These are phyloP conservation scores for Saccharomycopsis sp. DNA, from an alignment of 805 yeast genomes.

Conservation along the genomic window DNA sequence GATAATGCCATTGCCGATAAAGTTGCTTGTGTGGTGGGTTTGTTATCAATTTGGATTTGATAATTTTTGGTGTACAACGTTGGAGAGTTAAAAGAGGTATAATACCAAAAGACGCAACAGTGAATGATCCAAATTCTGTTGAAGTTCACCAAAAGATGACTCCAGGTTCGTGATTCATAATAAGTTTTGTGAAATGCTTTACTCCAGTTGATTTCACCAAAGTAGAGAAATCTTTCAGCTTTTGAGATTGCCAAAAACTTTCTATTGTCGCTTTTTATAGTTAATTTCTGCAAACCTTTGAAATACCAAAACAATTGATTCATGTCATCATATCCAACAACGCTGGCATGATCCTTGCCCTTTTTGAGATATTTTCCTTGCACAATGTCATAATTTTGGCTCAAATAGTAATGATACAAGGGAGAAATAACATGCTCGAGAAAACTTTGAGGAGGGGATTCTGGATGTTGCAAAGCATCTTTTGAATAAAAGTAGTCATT, in stretches of 20 bases:
- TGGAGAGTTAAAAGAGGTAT: slow-evolving; percentile 59
- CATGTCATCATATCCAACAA: slow-evolving; percentile 84
- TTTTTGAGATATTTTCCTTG: slow-evolving; percentile 38
- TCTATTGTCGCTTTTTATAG: slow-evolving; percentile 34
- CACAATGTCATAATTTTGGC: slow-evolving; percentile 40
- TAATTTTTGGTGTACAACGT: slow-evolving; percentile 56
- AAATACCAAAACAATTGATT: slow-evolving; percentile 83
- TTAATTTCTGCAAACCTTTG: slow-evolving; percentile 53
- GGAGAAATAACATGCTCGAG: slow-evolving; percentile 71
- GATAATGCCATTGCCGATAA: slow-evolving; percentile 57
- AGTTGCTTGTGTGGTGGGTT: slow-evolving; percentile 49
- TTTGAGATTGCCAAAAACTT: slow-evolving; percentile 46
- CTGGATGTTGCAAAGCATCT: slow-evolving; percentile 29
- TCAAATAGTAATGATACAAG: slow-evolving; percentile 49
- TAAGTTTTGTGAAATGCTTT: slow-evolving; percentile 67
- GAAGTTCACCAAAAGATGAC: slow-evolving; percentile 63
- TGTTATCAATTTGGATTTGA: slow-evolving; percentile 42
- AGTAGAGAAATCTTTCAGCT: slow-evolving; percentile 43
- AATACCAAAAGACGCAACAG: slow-evolving; percentile 67
- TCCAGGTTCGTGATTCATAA: slow-evolving; percentile 67
- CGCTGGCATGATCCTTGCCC: slow-evolving; percentile 56
- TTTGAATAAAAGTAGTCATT: slow-evolving; percentile 52
- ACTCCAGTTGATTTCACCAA: slow-evolving; percentile 56
- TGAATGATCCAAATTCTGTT: slow-evolving; percentile 77
- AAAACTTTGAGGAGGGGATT: slow-evolving; percentile 32